A percentile compares a stretch with the other conserved stretches of the same genome.
Evolutionary conservation across 768 basidiomycete species (phyloP).

Genomic region (Hericium erinaceus): DNA sequence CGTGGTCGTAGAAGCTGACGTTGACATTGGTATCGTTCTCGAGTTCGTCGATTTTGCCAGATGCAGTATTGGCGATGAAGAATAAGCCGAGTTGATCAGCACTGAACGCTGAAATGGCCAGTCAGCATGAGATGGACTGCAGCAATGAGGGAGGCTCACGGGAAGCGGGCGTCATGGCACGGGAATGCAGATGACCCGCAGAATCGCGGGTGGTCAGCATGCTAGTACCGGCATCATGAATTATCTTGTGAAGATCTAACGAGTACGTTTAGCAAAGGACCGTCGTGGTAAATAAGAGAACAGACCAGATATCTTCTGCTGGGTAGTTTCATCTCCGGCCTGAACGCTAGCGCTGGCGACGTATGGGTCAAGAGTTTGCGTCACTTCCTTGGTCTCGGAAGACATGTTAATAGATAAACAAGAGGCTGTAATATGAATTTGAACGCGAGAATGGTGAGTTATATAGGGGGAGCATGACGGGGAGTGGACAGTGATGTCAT

Average conservation of each 20-base stretch:
- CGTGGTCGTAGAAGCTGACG: conserved; percentile 63
- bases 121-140: background rate
- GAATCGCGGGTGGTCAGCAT: conserved; percentile 71
- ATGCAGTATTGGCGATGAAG: conserved; percentile 67
- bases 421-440: background rate
- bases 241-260: conserved; percentile 53
- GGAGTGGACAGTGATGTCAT: background rate
- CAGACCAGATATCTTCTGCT: conserved; percentile 58
- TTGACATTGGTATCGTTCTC: conserved; percentile 71
- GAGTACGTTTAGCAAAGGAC: background rate
- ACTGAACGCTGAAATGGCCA: conserved; percentile 27
- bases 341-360: conserved; percentile 43
- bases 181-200: conserved; percentile 64
- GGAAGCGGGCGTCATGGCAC: conserved; percentile 70
- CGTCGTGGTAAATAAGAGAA: background rate
- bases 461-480: background rate
- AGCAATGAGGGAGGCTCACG: conserved; percentile 31
- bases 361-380: conserved; percentile 61
- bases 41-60: conserved; percentile 71
- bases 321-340: conserved; percentile 42
- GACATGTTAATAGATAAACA: conserved; percentile 4
- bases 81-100: conserved; percentile 45
- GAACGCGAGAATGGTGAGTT: background rate
- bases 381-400: background rate
- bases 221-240: conserved; percentile 54